A percentile compares a stretch with the other conserved stretches of the same genome.
Evolutionary conservation across 257 asterid genomes (phyloP).

Genomic region (Nicotiana tabacum): DNA sequence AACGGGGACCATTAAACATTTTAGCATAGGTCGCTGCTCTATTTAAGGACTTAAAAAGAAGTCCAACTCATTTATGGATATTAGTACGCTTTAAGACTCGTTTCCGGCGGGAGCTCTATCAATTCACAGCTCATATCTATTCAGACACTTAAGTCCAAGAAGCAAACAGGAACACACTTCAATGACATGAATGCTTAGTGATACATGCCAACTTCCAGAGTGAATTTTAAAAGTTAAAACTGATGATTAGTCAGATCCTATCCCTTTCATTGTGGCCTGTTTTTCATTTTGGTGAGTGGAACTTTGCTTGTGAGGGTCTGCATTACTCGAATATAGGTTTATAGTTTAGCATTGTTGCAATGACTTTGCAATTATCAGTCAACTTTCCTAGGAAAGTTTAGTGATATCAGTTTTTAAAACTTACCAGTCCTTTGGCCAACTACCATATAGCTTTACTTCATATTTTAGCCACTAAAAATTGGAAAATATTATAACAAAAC

Average conservation of each 20-base stretch:
- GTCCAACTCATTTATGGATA: too few relatives aligned
- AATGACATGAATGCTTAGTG: background rate
- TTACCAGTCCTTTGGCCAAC: too few relatives aligned
- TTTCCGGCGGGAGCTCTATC: too few relatives aligned
- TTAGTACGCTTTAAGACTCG: too few relatives aligned
- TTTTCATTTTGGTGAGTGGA: background rate
- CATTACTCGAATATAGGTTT: background rate
- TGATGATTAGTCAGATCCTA: background rate
- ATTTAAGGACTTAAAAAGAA: too few relatives aligned
- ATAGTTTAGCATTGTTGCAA: background rate
- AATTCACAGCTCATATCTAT: background rate
- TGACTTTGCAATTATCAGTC: background rate
- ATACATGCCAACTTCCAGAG: background rate
- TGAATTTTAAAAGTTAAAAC: background rate
- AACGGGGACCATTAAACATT: too few relatives aligned
- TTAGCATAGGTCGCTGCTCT: too few relatives aligned
- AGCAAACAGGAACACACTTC: too few relatives aligned
- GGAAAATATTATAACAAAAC: too few relatives aligned
- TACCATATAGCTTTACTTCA: too few relatives aligned
- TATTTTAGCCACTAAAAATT: too few relatives aligned
- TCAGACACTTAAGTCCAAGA: background rate
- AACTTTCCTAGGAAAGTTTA: background rate
- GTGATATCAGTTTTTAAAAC: background rate
- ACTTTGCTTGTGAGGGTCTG: background rate
- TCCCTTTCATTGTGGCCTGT: too few relatives aligned